Base-by-base conservation (phyloP, 2,329 filamentous ascomycete genomes). In the Calonectria henricotiae region DNA sequence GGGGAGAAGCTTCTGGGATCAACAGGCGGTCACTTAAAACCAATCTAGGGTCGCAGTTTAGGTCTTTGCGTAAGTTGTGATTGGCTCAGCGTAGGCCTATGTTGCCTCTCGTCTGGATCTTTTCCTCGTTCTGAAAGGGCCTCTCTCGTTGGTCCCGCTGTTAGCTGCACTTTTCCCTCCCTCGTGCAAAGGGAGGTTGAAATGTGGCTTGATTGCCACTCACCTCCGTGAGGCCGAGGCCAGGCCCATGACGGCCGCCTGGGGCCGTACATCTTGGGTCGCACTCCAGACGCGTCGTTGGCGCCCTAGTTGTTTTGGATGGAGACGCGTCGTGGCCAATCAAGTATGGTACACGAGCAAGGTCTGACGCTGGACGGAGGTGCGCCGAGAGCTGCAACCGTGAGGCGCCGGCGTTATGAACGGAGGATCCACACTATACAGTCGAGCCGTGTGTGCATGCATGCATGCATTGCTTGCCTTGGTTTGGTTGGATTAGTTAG, bases 401-500 rank as follows among this genome's bases (percentile, higher is more conserved):
- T 66, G 61, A 63, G 30, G 63, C 51, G 63, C 51, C 63, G 63
- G 63, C 63, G 51, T 60, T 66, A 66, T 66, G 63, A 66, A 66
- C 63, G 63, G 63, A 66, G 63, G 23, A 66, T 60, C 63, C 51
- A 60, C 51, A 47, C 17, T 60, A 60, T 63, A 51, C 61, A 63
- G 54, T 43, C 54, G n/a, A 60, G 54, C 35, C 37, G 27, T 54
- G 49, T 54, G 30, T 54, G 41, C 17, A 25, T 27, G 27, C 17
- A 25, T 27, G 27, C 12, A 20, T 37, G 44, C 44, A 47, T 47
- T 47, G 23, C 8, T n/a, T 63, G 44, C 61, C 30, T 51, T 39
- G 61, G 44, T 47, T 51, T 39, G 61, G 44, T 47, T 37, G 54
- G 49, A 54, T 54, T 30, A 54, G 49, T 54, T 30, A 54, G 49